Evolutionary conservation across 495 filamentous ascomycete genomes (phyloP), one percentile per base, ranked within the genome.

Genomic region (Lasiosphaeria hispida): DNA sequence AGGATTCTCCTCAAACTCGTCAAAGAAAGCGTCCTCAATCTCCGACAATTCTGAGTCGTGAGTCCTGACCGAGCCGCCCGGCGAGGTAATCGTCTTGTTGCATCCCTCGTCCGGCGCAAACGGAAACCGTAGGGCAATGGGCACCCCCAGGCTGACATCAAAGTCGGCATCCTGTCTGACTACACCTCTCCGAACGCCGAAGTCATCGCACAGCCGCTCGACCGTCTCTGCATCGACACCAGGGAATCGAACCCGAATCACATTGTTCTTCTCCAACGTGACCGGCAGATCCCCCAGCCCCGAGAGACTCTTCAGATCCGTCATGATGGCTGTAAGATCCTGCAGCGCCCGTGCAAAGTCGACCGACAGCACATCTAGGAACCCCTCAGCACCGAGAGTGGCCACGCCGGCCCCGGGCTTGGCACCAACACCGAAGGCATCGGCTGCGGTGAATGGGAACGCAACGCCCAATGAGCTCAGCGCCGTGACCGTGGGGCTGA

Each of bases 341-440:
- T 91, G 88, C 19, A 97, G 72, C 8, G 91, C 86, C 14, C 91
- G 86, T 0, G 90, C 88, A 69, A 98, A 97, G 72, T 98, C 94
- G 15, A 85, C 84, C 41, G 89, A 91, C 9, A 98, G 84, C 11
- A 87, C 72, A 52, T 96, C 89, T 61, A 96, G 78, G 64, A 98
- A 85, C 40, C 88, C 89, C 9, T 88, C 83, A 30, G 86, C 83
- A 71, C 90, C 87, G 57, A 97, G 81, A 7, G 84, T 85, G 49
- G 70, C 63, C 11, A 75, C 69, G 35, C 72, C 62, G 2, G 64
- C 59, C 34, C 65, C 53, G 51, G 61, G 58, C 72, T 74, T 69
- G 61, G 68, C 40, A 58, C 68, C 65, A 37, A 64, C 57, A 41
- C 63, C 63, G 19, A 55, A 55, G 9, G 49, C 58, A 49, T 66